phyloP scores from a whole-genome alignment of 2,329 filamentous ascomycete species.

The Fusarium abutilonis region DNA sequence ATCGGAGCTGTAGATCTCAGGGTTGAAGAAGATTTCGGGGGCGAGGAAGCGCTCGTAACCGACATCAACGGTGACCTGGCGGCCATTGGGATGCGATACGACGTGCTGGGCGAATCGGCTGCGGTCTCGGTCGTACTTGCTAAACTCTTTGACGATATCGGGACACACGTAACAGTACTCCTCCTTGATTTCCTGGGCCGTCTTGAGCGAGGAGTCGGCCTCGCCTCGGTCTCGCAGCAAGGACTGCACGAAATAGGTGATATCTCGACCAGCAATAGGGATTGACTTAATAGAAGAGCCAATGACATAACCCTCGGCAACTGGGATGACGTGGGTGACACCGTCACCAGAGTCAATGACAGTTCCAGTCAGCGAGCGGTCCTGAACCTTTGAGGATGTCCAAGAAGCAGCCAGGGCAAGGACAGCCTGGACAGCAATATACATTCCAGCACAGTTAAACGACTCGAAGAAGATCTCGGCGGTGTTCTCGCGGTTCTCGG shows the following conservation, averaged over 20 bases:
- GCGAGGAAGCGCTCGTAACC: slow-evolving; percentile 98
- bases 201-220: slow-evolving; percentile 96
- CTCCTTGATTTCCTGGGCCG: slow-evolving; percentile 97
- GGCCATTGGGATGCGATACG: slow-evolving; percentile 85
- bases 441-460: slow-evolving; percentile 98
- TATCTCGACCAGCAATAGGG: slow-evolving; percentile 95
- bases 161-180: slow-evolving; percentile 98
- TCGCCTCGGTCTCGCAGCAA: slow-evolving; percentile 95
- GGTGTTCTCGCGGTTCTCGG: slow-evolving; percentile 98
- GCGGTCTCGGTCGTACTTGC: slow-evolving; percentile 91
- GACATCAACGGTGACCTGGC: slow-evolving; percentile 86
- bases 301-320: slow-evolving; percentile 98
- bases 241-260: slow-evolving; percentile 98
- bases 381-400: slow-evolving; percentile 98
- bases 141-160: slow-evolving; percentile 98
- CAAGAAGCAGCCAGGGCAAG: slow-evolving; percentile 96
- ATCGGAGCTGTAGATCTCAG: slow-evolving; percentile 98
- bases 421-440: slow-evolving; percentile 98
- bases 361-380: slow-evolving; percentile 94
- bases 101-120: slow-evolving; percentile 91
- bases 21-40: slow-evolving; percentile 99
- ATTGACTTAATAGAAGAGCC: slow-evolving; percentile 99
- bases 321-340: slow-evolving; percentile 98
- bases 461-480: slow-evolving; percentile 99
- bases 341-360: slow-evolving; percentile 99